phyloP scores from a whole-genome alignment of 345 rosid genomes.

The Lepidium didymum region DNA sequence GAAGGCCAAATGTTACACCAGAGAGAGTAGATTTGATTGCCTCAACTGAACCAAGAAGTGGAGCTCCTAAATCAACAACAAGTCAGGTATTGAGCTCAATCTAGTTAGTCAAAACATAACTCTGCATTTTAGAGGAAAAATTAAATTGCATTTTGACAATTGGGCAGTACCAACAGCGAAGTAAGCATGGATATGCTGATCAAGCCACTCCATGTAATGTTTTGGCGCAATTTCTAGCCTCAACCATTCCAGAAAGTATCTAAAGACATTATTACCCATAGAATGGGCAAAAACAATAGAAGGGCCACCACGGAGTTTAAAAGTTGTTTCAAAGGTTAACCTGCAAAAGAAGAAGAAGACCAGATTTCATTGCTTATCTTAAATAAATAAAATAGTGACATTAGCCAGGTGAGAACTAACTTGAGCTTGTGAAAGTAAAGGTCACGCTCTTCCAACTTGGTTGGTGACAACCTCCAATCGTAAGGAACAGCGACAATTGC shows the following conservation, averaged over 20 bases:
- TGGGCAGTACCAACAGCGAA: constrained; percentile 79
- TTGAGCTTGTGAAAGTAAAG: constrained; percentile 96
- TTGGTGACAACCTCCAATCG: constrained; percentile 95
- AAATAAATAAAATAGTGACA: background rate
- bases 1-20: constrained; percentile 90
- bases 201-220: constrained; percentile 82
- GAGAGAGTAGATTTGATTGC: constrained; percentile 69
- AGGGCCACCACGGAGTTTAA: constrained; percentile 90
- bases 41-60: constrained; percentile 91
- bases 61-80: constrained; percentile 59
- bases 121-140: background rate
- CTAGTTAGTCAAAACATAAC: background rate
- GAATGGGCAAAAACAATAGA: constrained; percentile 95
- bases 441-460: constrained; percentile 94
- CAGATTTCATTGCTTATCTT: background rate
- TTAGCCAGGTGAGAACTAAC: constrained; percentile 39
- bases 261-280: constrained; percentile 89
- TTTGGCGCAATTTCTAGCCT: constrained; percentile 98
- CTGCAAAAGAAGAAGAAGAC: constrained; percentile 34
- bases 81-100: constrained; percentile 4
- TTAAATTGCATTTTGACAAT: background rate
- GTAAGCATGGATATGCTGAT: constrained; percentile 86
- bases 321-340: constrained; percentile 91
- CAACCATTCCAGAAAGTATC: constrained; percentile 96
- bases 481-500: constrained; percentile 93